phyloP scores from a whole-genome alignment of 371 early-diverging fungal genomes.

The Capillidium rhysosporum region DNA sequence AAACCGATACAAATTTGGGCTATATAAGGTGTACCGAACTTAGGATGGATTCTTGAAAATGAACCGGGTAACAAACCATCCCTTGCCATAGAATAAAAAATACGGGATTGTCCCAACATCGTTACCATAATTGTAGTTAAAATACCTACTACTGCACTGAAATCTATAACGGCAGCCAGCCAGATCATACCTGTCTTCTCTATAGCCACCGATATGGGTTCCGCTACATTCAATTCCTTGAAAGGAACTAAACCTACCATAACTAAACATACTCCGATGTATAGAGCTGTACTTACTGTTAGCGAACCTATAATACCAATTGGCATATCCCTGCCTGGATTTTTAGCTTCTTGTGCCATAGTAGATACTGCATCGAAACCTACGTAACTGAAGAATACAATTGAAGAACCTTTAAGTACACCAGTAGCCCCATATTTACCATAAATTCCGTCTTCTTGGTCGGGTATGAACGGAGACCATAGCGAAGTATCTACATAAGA shows the following conservation, averaged over 20 bases:
- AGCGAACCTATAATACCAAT: slow-evolving; percentile 69
- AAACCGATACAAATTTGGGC: slow-evolving; percentile 17
- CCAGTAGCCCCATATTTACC: slow-evolving; percentile 41
- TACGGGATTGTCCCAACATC: slow-evolving; percentile 68
- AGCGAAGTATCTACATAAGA: slow-evolving; percentile 44
- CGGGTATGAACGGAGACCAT: slow-evolving; percentile 63
- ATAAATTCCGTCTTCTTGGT: slow-evolving; percentile 15
- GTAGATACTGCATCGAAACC: slow-evolving; percentile 83
- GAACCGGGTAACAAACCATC: slow-evolving; percentile 14
- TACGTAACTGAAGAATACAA: slow-evolving; percentile 75
- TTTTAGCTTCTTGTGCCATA: slow-evolving; percentile 62
- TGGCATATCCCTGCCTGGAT: slow-evolving; percentile 67
- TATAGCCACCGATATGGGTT: slow-evolving; percentile 52
- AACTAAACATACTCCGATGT: slow-evolving; percentile 48
- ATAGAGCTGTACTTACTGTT: slow-evolving; percentile 49
- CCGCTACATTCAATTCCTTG: slow-evolving; percentile 18
- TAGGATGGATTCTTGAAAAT: slow-evolving; percentile 19
- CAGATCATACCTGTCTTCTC: slow-evolving; percentile 29
- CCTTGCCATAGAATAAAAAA: slow-evolving; percentile 66
- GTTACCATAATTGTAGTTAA: slow-evolving; percentile 53
- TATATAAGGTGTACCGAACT: slow-evolving; percentile 39
- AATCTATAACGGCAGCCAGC: slow-evolving; percentile 44
- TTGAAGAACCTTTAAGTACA: slow-evolving; percentile 49
- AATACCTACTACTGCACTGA: slow-evolving; percentile 62
- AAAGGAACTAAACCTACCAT: slow-evolving; percentile 60